A percentile compares a stretch with the other conserved stretches of the same genome.
These are phyloP conservation scores for Carex parvula DNA, from an alignment of 176 grass and related monocot species.

Conservation along the genomic window DNA sequence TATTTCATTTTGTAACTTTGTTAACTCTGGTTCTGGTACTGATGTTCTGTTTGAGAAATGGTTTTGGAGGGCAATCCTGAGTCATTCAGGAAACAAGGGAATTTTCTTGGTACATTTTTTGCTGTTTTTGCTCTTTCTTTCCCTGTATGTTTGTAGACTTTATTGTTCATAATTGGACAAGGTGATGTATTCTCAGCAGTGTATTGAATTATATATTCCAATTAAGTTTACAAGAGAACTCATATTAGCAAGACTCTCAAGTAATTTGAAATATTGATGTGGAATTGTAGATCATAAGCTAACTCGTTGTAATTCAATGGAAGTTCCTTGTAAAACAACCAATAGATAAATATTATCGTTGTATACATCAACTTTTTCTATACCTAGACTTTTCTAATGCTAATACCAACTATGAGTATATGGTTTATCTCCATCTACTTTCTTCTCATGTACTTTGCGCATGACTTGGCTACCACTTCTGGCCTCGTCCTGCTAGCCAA, in stretches of 20 bases:
- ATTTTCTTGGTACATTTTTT: background rate
- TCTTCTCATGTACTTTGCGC: conserved; percentile 39
- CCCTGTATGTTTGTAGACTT: background rate
- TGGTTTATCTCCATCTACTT: conserved; percentile 21
- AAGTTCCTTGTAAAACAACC: background rate
- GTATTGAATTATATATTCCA: background rate
- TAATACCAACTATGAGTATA: background rate
- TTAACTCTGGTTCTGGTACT: background rate
- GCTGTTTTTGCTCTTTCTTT: background rate
- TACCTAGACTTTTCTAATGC: background rate
- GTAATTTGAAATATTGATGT: background rate
- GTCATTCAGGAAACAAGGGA: background rate
- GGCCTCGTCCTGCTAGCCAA: conserved; percentile 41
- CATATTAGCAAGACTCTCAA: background rate
- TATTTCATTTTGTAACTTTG: background rate
- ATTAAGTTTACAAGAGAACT: background rate
- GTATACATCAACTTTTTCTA: background rate
- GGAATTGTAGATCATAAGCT: background rate
- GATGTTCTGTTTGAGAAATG: conserved; percentile 4
- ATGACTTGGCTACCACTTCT: conserved; percentile 40
- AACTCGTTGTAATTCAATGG: background rate
- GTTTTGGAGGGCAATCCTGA: background rate
- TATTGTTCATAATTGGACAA: background rate
- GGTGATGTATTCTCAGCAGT: background rate
- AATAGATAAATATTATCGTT: background rate